Base-by-base conservation (phyloP, 306 rosid species). In the Cyamopsis tetragonoloba region DNA sequence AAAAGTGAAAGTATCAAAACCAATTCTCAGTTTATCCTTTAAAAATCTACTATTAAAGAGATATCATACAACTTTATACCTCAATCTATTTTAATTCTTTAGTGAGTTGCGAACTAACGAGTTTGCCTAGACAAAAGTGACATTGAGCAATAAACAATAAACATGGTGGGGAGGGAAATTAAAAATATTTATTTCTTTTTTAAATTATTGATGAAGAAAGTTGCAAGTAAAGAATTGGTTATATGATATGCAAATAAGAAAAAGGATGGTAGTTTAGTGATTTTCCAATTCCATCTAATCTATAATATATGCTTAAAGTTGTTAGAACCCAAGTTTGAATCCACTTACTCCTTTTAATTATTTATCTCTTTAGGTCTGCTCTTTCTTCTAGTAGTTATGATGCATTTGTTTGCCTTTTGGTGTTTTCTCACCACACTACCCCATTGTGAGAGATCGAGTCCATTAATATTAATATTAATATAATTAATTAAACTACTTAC, bases 401-500 rank as follows among this genome's bases (percentile, higher is more conserved):
- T 38, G 48, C 49, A 26, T 58, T 70, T 37, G 27, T 34, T 32
- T 31, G n/a, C 71, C 22, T 67, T 69, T 75, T 58, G 12, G 10
- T 59, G 50, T 50, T 71, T 71, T 47, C 41, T 71, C 34, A 74
- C 7, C 66, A 44, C 23, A 44, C 23, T 39, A 46, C 11, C 46
- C 65, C 19, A 50, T n/a, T n/a, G n/a, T 28, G 17, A 62, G 55
- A 10, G 28, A 53, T 3, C 19, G n/a, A n/a, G n/a, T n/a, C n/a
- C n/a, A n/a, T n/a, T n/a, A n/a, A n/a, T n/a, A n/a, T n/a, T n/a
- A n/a, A n/a, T n/a, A n/a, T n/a, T n/a, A n/a, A n/a, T n/a, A n/a
- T n/a, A n/a, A n/a, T n/a, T n/a, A n/a, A 63, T 3, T 51, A 24
- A 71, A 73, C 37, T 9, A 64, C 31, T 46, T 20, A 58, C 27